Evolutionary conservation across 2,329 filamentous ascomycete genomes (phyloP).

Genomic region (Sporothrix brunneoviolacea): DNA sequence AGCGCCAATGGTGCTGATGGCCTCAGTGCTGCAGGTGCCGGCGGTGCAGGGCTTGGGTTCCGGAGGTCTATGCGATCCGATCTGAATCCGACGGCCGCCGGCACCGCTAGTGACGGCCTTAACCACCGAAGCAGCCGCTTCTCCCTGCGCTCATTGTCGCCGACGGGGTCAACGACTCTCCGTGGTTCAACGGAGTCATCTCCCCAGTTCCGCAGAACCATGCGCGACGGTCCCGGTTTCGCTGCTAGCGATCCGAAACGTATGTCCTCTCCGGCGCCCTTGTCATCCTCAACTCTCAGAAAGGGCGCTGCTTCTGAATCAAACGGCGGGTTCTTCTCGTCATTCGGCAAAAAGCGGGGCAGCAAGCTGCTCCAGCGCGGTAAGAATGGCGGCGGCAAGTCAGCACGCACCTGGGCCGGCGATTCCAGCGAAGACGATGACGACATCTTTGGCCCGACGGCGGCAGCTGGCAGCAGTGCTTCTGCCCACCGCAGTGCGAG

Average conservation of each 20-base stretch:
- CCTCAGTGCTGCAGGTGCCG: background rate
- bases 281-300: conserved; percentile 4
- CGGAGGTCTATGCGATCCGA: conserved; percentile 63
- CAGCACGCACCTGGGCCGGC: conserved; percentile 44
- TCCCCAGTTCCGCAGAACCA: conserved; percentile 40
- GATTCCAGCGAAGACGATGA: conserved; percentile 59
- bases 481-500: background rate
- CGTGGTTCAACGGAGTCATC: conserved; percentile 37
- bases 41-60: conserved; percentile 50
- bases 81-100: conserved; percentile 17
- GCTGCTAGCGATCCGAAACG: background rate
- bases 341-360: conserved; percentile 34
- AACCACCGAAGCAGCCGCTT: conserved; percentile 37
- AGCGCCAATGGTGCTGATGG: background rate
- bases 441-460: conserved; percentile 17
- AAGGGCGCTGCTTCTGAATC: background rate
- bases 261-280: conserved; percentile 18
- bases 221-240: conserved; percentile 33
- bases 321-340: conserved; percentile 33
- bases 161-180: conserved; percentile 49
- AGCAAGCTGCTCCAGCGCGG: conserved; percentile 26
- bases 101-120: conserved; percentile 20
- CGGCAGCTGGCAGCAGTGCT: background rate
- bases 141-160: conserved; percentile 65
- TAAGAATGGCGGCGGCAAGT: conserved; percentile 24